Base-by-base conservation (phyloP, 805 yeast genomes). In the Teunomyces pallodes region DNA sequence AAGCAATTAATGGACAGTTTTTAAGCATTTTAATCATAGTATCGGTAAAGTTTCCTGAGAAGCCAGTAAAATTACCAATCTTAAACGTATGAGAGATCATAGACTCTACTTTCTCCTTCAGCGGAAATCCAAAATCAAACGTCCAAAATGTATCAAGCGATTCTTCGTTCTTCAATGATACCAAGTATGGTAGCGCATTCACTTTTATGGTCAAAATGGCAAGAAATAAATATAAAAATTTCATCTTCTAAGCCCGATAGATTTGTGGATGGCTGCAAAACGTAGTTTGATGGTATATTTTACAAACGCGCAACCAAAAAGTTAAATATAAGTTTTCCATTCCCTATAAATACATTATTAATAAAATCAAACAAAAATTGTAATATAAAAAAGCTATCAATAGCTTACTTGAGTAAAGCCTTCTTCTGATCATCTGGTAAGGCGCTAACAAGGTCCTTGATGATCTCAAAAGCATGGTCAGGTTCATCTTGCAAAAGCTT, bases 21-120 rank as follows among this genome's bases (percentile, higher is more conserved):
- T 71, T 71, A 50, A 85, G 73, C 55, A 76, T 69, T 7, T 72
- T 74, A 32, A 80, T 56, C 1, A 76, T 69, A 9, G 70, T 79
- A 26, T 66, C 61, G 9, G 83, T 70, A 60, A 85, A 80, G 46
- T 75, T 76, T 0, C 90, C 90, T 0, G 84, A 75, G 51, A 90
- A 80, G 0, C 87, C 95, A 53, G 79, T 81, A 59, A 87, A 86
- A 17, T 74, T 75, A 1, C 95, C 95, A 58, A 89, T 81, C 0
- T 86, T 75, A 54, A 82, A 82, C 9, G 79, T 70, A 47, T 76
- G 74, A 9, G 74, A 69, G 26, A 87, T 76, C 36, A 72, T 64
- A 33, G 75, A 69, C 51, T 80, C 62, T 45, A 77, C 65, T 57
- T 81, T 77, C 27, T 77, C 62, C 3, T 60, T 54, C 24, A 56